phyloP scores from a whole-genome alignment of 2,329 filamentous ascomycete species.

The Venturia pyrina region DNA sequence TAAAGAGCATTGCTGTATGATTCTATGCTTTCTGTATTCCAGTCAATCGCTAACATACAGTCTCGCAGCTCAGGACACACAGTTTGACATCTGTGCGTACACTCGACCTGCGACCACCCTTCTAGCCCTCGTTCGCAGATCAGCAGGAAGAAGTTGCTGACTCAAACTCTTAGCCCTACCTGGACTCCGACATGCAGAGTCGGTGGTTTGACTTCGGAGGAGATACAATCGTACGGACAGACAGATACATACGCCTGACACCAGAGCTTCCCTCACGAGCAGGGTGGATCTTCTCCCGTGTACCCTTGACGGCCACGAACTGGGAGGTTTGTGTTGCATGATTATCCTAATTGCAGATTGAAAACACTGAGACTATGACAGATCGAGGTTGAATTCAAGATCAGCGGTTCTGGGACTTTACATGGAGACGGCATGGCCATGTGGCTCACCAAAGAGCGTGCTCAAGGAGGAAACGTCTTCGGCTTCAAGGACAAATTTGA shows the following conservation, averaged over 20 bases:
- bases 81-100: constrained; percentile 41
- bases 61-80: constrained; percentile 68
- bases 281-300: constrained; percentile 88
- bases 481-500: constrained; percentile 83
- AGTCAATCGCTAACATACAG: constrained; percentile 18
- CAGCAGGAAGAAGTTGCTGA: background rate
- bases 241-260: constrained; percentile 81
- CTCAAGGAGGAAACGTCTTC: constrained; percentile 71
- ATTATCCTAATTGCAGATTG: background rate
- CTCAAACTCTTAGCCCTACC: constrained; percentile 60
- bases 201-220: constrained; percentile 99
- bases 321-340: constrained; percentile 58
- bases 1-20: constrained; percentile 57
- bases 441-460: constrained; percentile 95
- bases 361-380: constrained; percentile 19
- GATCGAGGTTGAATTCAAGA: constrained; percentile 91
- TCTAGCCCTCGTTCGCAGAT: background rate
- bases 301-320: constrained; percentile 93
- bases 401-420: constrained; percentile 78
- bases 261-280: constrained; percentile 82
- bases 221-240: constrained; percentile 72
- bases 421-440: constrained; percentile 96
- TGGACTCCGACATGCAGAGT: constrained; percentile 96
- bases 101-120: background rate
- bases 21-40: constrained; percentile 13